Conservation (phyloP, 768 basidiomycete species). For the Phlebiopsis flavidoalba region DNA sequence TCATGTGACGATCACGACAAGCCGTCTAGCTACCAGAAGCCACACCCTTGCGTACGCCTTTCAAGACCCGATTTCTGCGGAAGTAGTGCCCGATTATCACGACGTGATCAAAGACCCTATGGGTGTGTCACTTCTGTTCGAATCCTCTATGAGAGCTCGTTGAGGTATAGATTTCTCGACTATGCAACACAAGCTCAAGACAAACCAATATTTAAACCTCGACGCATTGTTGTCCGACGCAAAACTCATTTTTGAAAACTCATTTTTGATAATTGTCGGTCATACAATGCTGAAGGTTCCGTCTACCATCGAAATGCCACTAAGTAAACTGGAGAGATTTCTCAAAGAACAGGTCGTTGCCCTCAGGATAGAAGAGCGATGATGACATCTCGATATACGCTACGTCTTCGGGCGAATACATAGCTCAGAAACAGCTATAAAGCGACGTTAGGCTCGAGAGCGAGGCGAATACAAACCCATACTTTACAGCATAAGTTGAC, state of each 20-base stretch:
- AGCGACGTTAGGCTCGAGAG: no score
- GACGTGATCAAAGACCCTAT: conserved; percentile 87
- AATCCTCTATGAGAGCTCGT: neutral
- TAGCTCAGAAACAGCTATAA: neutral
- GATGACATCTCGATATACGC: neutral
- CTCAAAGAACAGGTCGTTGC: conserved; percentile 43
- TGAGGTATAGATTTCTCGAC: conserved; percentile 65
- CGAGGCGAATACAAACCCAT: no score
- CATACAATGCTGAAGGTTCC: conserved; percentile 79
- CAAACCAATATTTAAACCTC: conserved; percentile 71
- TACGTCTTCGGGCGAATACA: neutral
- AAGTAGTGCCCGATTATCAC: conserved; percentile 86
- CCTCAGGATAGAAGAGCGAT: conserved; percentile 18
- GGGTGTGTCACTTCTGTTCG: conserved; percentile 49
- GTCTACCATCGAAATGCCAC: conserved; percentile 83
- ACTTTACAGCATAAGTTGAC: no score
- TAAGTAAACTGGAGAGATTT: conserved; percentile 75
- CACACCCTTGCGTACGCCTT: conserved; percentile 90
- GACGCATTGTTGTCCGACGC: conserved; percentile 76
- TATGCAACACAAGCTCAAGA: conserved; percentile 87
- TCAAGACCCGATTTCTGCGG: conserved; percentile 66
- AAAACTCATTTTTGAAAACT: conserved; percentile 85
- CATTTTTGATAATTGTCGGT: conserved; percentile 88
- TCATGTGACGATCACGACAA: conserved; percentile 63
- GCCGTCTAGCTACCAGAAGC: conserved; percentile 46